Percentiles rank a stretch among this genome's conserved stretches.
These are phyloP conservation scores for Pythium sp. DNA, from an alignment of 352 stramenopile genomes.

Conservation along the genomic window DNA sequence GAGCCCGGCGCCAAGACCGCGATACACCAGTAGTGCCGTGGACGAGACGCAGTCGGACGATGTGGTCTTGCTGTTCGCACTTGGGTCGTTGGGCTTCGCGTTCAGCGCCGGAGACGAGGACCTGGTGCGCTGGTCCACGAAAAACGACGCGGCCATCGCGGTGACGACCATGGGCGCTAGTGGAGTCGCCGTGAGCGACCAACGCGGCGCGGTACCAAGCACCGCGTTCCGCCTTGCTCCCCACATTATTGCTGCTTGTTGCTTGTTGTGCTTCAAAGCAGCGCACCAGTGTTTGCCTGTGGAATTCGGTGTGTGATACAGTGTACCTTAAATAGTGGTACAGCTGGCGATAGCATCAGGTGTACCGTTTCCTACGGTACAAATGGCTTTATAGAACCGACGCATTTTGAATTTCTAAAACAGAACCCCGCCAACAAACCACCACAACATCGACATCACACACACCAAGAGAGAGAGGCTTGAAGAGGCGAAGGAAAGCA, in stretches of 20 bases:
- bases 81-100: constrained; percentile 1
- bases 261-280: not conserved
- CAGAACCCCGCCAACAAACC: constrained; percentile 1
- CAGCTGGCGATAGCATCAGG: not conserved
- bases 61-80: constrained; percentile 27
- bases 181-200: not conserved
- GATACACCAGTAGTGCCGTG: constrained; percentile 55
- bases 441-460: not conserved
- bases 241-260: not conserved
- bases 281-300: not conserved
- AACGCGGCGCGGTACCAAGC: not conserved
- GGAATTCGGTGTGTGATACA: constrained; percentile 2
- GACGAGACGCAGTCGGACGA: constrained; percentile 63
- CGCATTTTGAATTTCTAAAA: constrained; percentile 9
- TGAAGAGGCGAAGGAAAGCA: not conserved
- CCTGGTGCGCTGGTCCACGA: constrained; percentile 18
- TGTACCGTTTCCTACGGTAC: not conserved
- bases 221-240: not conserved
- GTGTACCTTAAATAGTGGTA: not conserved
- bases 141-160: constrained; percentile 10
- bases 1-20: constrained; percentile 57
- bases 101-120: constrained; percentile 7
- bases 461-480: not conserved
- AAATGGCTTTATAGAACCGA: constrained; percentile 5
- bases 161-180: constrained; percentile 18